These are phyloP conservation scores for Exophiala sideris DNA, from an alignment of 2,329 filamentous ascomycete genomes.

Conservation along the genomic window DNA sequence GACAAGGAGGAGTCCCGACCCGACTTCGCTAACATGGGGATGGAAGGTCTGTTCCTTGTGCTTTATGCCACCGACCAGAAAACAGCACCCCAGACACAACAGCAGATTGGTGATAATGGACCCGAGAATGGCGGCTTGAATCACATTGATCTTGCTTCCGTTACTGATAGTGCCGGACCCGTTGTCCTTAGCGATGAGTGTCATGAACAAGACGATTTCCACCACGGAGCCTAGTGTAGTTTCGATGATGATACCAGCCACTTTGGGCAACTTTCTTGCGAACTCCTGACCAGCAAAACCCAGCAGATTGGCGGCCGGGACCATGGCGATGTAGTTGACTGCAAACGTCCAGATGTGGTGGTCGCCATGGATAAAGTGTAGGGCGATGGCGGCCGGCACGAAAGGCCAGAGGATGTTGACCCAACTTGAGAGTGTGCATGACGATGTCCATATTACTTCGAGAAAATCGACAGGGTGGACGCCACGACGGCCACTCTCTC, in stretches of 20 bases:
- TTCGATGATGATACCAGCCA: slow-evolving; percentile 52
- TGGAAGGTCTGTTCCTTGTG: slow-evolving; percentile 69
- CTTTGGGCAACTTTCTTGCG: slow-evolving; percentile 71
- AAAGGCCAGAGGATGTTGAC: slow-evolving; percentile 74
- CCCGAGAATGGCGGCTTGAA: slow-evolving; percentile 78
- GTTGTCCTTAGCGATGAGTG: slow-evolving; percentile 58
- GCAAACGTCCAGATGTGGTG: slow-evolving; percentile 64
- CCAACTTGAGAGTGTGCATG: slow-evolving; percentile 59
- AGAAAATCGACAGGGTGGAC: slow-evolving; percentile 64
- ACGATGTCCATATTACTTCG: slow-evolving; percentile 61
- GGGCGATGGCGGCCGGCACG: slow-evolving; percentile 67
- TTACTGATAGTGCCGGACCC: slow-evolving; percentile 23
- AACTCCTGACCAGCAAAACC: slow-evolving; percentile 72
- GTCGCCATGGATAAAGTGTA: slow-evolving; percentile 56
- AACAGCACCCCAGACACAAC: slow-evolving; percentile 75
- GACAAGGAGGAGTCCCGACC: slow-evolving; percentile 71
- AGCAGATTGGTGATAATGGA: slow-evolving; percentile 80
- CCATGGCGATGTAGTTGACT: slow-evolving; percentile 72
- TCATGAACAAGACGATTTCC: slow-evolving; percentile 79
- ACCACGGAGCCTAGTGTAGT: slow-evolving; percentile 67
- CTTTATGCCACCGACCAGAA: slow-evolving; percentile 69
- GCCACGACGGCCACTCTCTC: slow-evolving; percentile 67
- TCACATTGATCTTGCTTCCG: slow-evolving; percentile 59
- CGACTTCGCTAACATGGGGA: slow-evolving; percentile 73
- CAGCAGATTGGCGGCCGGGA: slow-evolving; percentile 71